These are phyloP conservation scores for Citrus sinensis DNA, from an alignment of 345 rosid species.

Conservation along the genomic window DVS_A1.0 CM039162.1:29816001-29816500, in stretches of 20 bases:
- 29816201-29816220: background rate
- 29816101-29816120: too few species aligned
- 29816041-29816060: too few species aligned
- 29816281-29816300: background rate
- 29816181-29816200: background rate
- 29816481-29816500: constrained; percentile 26
- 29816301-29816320: background rate
- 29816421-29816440: constrained; percentile 30
- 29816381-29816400: background rate
- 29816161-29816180: background rate
- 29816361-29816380: background rate
- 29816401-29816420: background rate
- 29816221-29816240: background rate
- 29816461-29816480: constrained; percentile 27
- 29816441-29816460: constrained; percentile 32
- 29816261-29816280: background rate
- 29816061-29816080: too few species aligned
- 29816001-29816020: too few species aligned
- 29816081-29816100: too few species aligned
- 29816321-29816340: background rate
- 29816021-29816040: too few species aligned
- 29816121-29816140: background rate
- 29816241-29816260: background rate
- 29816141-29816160: background rate
- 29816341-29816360: background rate